Evolutionary conservation across 345 rosid genomes (phyloP).

Genomic region (Atalantia buxifolia): DNA sequence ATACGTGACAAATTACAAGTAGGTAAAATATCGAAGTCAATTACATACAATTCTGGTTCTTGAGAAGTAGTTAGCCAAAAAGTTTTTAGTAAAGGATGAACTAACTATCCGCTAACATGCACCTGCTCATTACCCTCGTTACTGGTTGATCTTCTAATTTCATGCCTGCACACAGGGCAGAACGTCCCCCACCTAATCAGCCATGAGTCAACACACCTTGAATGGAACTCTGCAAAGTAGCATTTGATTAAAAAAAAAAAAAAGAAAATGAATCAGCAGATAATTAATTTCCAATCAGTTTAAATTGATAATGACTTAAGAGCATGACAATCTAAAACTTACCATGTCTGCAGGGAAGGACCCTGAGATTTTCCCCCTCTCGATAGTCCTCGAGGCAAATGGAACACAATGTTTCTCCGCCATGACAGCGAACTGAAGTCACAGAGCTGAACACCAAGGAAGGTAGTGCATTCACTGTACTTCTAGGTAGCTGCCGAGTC

Average conservation of each 20-base stretch:
- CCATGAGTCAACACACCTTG: slow-evolving; percentile 67
- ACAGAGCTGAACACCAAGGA: slow-evolving; percentile 37
- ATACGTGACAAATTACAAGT: too few relatives aligned
- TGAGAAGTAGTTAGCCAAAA: neutral
- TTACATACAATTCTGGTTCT: neutral
- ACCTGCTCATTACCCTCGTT: slow-evolving; percentile 38
- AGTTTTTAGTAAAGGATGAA: neutral
- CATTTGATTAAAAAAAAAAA: slow-evolving; percentile 18
- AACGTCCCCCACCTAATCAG: slow-evolving; percentile 69
- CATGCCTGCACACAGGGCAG: slow-evolving; percentile 78
- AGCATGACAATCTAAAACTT: slow-evolving; percentile 4
- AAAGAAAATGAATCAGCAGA: neutral
- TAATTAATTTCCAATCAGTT: neutral
- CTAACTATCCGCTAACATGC: neutral
- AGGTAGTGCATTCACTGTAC: slow-evolving; percentile 52
- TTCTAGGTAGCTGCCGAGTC: slow-evolving; percentile 1
- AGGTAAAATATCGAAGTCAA: too few relatives aligned
- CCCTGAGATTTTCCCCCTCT: slow-evolving; percentile 58
- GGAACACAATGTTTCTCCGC: slow-evolving; percentile 51
- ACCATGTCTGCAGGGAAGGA: slow-evolving; percentile 79
- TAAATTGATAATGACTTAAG: neutral
- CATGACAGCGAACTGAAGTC: slow-evolving; percentile 7
- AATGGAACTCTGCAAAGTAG: slow-evolving; percentile 61
- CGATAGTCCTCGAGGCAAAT: slow-evolving; percentile 75
- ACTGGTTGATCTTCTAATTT: slow-evolving; percentile 32